phyloP scores from a whole-genome alignment of 441 rosid species.

The Erodium moschatum region DNA sequence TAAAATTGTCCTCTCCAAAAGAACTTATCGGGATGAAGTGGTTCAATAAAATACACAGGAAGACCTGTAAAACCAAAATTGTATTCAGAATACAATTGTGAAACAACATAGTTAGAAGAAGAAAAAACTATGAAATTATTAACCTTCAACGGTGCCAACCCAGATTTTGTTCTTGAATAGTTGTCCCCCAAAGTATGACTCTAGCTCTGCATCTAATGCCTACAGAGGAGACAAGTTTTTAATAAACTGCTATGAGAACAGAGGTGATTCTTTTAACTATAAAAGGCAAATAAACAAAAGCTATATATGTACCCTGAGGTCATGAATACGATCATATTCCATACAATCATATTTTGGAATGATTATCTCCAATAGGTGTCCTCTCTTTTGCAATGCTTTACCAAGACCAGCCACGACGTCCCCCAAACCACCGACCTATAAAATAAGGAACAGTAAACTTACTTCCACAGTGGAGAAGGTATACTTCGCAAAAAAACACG shows the following conservation, averaged over 20 bases:
- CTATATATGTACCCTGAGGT: constrained; percentile 52
- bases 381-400: constrained; percentile 85
- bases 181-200: constrained; percentile 82
- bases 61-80: constrained; percentile 52
- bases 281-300: not conserved
- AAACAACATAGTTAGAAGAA: constrained; percentile 5
- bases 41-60: constrained; percentile 92
- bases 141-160: constrained; percentile 90
- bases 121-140: constrained; percentile 13
- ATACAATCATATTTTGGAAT: constrained; percentile 95
- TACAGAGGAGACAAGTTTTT: constrained; percentile 25
- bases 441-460: constrained; percentile 12
- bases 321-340: constrained; percentile 63
- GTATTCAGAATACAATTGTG: constrained; percentile 27
- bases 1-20: constrained; percentile 93
- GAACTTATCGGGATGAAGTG: constrained; percentile 84
- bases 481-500: no score
- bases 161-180: constrained; percentile 77
- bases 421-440: constrained; percentile 91
- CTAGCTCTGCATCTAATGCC: constrained; percentile 70
- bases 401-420: constrained; percentile 92
- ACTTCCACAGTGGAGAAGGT: not conserved
- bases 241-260: not conserved
- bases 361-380: constrained; percentile 83
- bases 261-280: no score